Evolutionary conservation across 2,329 filamentous ascomycete genomes (phyloP).

Genomic region (Colletotrichum camelliae): DNA sequence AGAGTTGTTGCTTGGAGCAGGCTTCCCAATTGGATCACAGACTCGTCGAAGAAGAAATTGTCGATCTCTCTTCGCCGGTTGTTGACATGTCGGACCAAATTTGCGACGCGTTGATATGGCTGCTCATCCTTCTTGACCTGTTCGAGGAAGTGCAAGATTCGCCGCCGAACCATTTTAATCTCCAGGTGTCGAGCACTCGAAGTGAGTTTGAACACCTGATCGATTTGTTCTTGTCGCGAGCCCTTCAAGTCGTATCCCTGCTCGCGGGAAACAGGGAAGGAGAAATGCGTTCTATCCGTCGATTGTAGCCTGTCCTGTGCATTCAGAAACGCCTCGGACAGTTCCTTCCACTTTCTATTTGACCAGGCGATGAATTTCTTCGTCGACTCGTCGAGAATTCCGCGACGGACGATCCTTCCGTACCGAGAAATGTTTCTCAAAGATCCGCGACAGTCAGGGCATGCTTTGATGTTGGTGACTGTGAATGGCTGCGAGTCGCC

Average conservation of each 20-base stretch:
- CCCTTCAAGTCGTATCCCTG: not conserved
- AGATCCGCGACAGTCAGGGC: slow-evolving; percentile 65
- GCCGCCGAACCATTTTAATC: slow-evolving; percentile 1
- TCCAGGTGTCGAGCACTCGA: not conserved
- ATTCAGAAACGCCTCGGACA: slow-evolving; percentile 38
- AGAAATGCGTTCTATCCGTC: too few relatives aligned
- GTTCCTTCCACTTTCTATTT: slow-evolving; percentile 35
- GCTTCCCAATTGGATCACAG: slow-evolving; percentile 39
- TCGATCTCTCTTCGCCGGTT: slow-evolving; percentile 25
- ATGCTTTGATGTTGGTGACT: slow-evolving; percentile 54
- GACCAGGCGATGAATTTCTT: slow-evolving; percentile 68
- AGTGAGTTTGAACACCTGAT: not conserved
- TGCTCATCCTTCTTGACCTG: slow-evolving; percentile 51
- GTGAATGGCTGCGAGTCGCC: slow-evolving; percentile 51
- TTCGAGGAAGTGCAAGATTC: slow-evolving; percentile 23
- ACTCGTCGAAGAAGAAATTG: slow-evolving; percentile 40
- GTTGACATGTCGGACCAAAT: slow-evolving; percentile 47
- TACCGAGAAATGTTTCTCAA: slow-evolving; percentile 65
- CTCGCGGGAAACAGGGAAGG: not conserved
- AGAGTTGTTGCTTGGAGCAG: slow-evolving; percentile 48
- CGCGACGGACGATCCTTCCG: slow-evolving; percentile 64
- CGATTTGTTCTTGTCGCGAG: not conserved
- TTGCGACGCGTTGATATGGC: slow-evolving; percentile 51
- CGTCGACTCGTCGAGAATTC: slow-evolving; percentile 65
- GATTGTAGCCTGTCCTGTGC: slow-evolving; percentile 13